These are phyloP conservation scores for Colletotrichum nymphaeae DNA, from an alignment of 2,329 filamentous ascomycete species.

Conservation along the genomic window DNA sequence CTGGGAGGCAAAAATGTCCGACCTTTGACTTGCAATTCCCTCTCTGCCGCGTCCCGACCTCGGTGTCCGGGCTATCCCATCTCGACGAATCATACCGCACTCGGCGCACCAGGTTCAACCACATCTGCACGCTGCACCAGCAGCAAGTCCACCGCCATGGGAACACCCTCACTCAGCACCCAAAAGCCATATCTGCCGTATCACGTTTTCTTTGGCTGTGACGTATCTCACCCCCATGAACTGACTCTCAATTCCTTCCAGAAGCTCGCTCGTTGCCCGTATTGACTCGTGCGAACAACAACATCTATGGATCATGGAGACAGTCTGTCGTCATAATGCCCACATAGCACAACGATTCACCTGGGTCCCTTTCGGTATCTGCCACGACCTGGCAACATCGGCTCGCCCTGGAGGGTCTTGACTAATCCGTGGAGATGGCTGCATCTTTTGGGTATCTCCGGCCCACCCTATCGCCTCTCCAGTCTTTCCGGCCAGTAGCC, in stretches of 20 bases:
- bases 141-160: background rate
- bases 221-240: constrained; percentile 21
- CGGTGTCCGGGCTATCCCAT: constrained; percentile 15
- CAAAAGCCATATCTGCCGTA: constrained; percentile 5
- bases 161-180: constrained; percentile 28
- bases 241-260: constrained; percentile 4
- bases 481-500: constrained; percentile 23
- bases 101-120: constrained; percentile 5
- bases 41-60: constrained; percentile 18
- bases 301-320: constrained; percentile 25
- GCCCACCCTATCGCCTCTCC: constrained; percentile 26
- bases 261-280: constrained; percentile 4
- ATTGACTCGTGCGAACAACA: constrained; percentile 31
- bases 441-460: constrained; percentile 28
- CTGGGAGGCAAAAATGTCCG: constrained; percentile 22
- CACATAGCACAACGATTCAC: constrained; percentile 13
- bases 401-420: constrained; percentile 14
- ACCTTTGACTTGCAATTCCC: background rate
- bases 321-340: constrained; percentile 35
- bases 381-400: constrained; percentile 19
- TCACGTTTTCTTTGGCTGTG: constrained; percentile 6
- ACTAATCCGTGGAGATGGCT: constrained; percentile 34
- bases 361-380: constrained; percentile 24
- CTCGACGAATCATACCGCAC: constrained; percentile 24
- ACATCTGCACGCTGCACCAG: background rate